These are phyloP conservation scores for Rhynchosporium agropyri DNA, from an alignment of 2,329 filamentous ascomycete genomes.

Conservation along the genomic window DNA sequence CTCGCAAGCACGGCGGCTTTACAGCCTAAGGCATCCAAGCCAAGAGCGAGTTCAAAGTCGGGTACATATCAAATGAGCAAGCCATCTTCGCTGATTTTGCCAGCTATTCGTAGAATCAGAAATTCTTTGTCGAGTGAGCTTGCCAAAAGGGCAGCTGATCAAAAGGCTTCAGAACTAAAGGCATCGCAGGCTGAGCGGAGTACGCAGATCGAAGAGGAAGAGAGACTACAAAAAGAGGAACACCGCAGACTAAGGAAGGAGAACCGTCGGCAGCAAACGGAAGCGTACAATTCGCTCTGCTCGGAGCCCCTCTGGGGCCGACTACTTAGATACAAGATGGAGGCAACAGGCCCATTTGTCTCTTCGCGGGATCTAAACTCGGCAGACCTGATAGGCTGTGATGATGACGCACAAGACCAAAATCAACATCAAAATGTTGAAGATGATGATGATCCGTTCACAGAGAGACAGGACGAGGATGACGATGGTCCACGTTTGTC, in stretches of 20 bases:
- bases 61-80: conserved; percentile 3
- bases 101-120: not conserved
- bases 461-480: conserved; percentile 17
- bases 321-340: conserved; percentile 1
- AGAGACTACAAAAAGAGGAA: conserved; percentile 1
- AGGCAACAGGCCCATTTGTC: not conserved
- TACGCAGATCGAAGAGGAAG: not conserved
- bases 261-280: not conserved
- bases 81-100: conserved; percentile 7
- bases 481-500: conserved; percentile 18
- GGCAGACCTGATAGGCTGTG: not conserved
- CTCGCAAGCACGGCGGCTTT: conserved; percentile 9
- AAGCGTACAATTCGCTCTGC: conserved; percentile 1
- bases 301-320: not conserved
- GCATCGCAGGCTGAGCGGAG: not conserved
- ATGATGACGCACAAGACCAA: not conserved
- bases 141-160: not conserved
- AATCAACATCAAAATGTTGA: not conserved
- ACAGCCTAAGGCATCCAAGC: conserved; percentile 9
- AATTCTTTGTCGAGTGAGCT: conserved; percentile 1
- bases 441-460: conserved; percentile 23
- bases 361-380: not conserved
- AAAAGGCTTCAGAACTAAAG: not conserved
- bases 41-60: conserved; percentile 1
- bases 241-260: not conserved